Base-by-base conservation (phyloP, 805 yeast species). In the Ogataea salicorniae region DNA sequence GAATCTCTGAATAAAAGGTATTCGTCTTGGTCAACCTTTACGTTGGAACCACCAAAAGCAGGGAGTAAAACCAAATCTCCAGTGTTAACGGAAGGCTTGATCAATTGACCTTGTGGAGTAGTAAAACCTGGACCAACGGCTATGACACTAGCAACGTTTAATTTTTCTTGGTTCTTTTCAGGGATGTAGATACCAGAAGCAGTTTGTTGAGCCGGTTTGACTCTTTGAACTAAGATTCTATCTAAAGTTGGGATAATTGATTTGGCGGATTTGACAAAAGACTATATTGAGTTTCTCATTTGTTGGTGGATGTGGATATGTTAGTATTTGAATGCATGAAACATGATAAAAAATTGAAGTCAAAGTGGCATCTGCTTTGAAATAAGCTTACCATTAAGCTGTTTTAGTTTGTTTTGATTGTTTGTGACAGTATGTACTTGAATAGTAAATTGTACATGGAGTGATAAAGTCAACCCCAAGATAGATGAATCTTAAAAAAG, bases 61-160 rank as follows among this genome's bases (percentile, higher is more conserved):
- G 98, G 98, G 64, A 94, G 88, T 75, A 94, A 75, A 42, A 94
- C 98, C 61, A 84, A 82, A 74, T 94, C 99, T 61, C 99, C 99
- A 41, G 87, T 81, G 64, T 80, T 74, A 49, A 94, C 96, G 57
- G 83, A 75, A 51, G 91, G 83, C 46, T 81, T 75, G 47, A 88
- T 75, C 55, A 81, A 68, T 62, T 83, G 75, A 55, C 98, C 98
- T 48, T 82, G 79, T 49, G 78, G 72, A 72, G 86, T 85, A 50
- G 83, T 72, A 65, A 79, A 76, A 58, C 99, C 99, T 46, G 98
- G 98, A 52, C 99, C 99, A 55, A 91, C 89, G 49, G 98, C 92
- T 55, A 92, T 71, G 44, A 92, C 98, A 47, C 83, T 83, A 52
- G 91, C 99, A 71, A 89, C 87, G 76, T 87, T 87, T 64, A 90